Conservation (phyloP, 1,284 basidiomycete genomes). For the Ustilago shanxiensis region DNA sequence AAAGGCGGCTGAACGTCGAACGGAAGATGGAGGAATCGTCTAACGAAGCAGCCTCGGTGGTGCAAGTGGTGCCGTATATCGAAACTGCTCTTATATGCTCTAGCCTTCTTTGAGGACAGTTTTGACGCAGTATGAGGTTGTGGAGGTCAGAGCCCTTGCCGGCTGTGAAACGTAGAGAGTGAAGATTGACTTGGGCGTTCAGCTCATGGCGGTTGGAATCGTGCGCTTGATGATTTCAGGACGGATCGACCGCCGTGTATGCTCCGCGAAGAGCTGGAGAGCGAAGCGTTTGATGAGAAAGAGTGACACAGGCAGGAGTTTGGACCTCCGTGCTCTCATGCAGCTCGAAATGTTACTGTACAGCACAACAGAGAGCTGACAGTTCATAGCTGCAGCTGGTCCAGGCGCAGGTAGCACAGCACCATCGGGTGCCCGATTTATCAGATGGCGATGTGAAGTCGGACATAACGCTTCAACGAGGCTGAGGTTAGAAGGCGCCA, state of each 20-base stretch:
- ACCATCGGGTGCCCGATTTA: background rate
- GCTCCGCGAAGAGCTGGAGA: background rate
- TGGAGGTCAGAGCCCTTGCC: background rate
- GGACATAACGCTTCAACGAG: conserved; percentile 7
- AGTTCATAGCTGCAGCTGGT: background rate
- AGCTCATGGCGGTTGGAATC: background rate
- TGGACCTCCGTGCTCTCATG: background rate
- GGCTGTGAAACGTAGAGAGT: background rate
- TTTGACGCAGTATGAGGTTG: background rate
- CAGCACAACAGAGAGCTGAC: no score
- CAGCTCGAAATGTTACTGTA: background rate
- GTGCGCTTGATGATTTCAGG: background rate
- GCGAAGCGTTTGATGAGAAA: background rate
- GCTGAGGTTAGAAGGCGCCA: conserved; percentile 3
- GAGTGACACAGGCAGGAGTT: background rate
- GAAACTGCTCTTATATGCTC: no score
- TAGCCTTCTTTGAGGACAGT: no score
- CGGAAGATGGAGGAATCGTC: no score
- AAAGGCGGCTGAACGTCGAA: no score
- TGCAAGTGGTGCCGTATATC: no score
- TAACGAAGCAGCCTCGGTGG: no score
- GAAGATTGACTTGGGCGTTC: conserved; percentile 3
- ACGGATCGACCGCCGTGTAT: background rate
- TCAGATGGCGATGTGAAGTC: background rate
- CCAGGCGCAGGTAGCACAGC: background rate